Base-by-base conservation (phyloP, 202 grass and related monocot species). In the Elaeis oleifera region DNA sequence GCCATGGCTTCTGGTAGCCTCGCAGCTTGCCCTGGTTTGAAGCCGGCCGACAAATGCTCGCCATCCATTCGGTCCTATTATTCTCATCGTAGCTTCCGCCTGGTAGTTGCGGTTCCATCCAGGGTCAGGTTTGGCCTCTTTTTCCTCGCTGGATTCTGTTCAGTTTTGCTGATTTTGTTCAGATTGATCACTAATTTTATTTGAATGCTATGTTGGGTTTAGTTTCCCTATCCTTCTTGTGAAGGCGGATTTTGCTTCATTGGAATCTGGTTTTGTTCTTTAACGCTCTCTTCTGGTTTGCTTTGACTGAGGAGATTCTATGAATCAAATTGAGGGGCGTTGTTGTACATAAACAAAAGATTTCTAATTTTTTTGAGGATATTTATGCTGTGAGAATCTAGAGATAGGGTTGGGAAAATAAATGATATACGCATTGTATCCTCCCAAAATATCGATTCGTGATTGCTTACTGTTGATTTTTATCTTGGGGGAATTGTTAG, bases 101-200 rank as follows among this genome's bases (percentile, higher is more conserved):
- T 71, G 53, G 20, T 76, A 53, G 74, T 61, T 4, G 49, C 59
- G 65, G 67, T 69, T 52, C 31, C 61, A 15, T 51, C 67, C 31
- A 86, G 64, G 66, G 54, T 75, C 70, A 89, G 82, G 81, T 89
- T 80, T 77, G 76, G 62, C 6, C 23, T 26, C 19, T 64, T 17
- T 60, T 60, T 32, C 57, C 17, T 25, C 0, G 3, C 13, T 60
- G 57, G 57, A 16, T 60, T 26, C 16, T 60, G 27, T 17, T 60
- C 25, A 60, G 11, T 67, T 64, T 9, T 44, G 36, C 36, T 18
- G 23, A 53, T 65, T 17, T 58, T 65, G 13, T 58, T 66, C 58
- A 59, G 51, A 27, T 48, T 6, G 18, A 5, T 49, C 29, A 20
- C 32, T 61, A 49, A 54, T 21, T 57, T 31, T 31, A 31, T 31